Evolutionary conservation across 2,329 filamentous ascomycete genomes (phyloP).

Genomic region (Myotisia sp.): DNA sequence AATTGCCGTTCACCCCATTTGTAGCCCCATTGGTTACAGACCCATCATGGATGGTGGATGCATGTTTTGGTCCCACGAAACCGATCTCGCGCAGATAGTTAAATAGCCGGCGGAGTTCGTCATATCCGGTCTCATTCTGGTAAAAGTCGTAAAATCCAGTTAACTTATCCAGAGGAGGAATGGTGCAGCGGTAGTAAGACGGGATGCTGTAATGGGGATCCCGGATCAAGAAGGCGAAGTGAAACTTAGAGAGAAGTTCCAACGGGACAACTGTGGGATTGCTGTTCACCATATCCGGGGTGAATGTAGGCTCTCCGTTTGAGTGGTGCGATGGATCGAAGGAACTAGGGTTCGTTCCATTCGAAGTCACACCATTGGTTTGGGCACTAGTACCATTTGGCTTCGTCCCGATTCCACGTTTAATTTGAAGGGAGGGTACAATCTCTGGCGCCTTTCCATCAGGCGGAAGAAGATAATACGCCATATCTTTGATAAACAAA

Average conservation of each 20-base stretch:
- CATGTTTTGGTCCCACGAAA: constrained; percentile 55
- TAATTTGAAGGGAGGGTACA: constrained; percentile 58
- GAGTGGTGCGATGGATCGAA: constrained; percentile 38
- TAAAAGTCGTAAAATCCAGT: constrained; percentile 83
- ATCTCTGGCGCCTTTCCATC: constrained; percentile 52
- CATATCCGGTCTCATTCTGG: constrained; percentile 77
- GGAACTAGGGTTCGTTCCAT: constrained; percentile 11
- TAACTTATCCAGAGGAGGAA: constrained; percentile 66
- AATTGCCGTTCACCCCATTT: constrained; percentile 15
- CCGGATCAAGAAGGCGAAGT: constrained; percentile 93
- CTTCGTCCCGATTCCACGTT: constrained; percentile 46
- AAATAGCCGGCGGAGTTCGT: constrained; percentile 72
- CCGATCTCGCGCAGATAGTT: constrained; percentile 61
- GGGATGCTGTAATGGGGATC: constrained; percentile 86
- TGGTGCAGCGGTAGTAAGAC: constrained; percentile 85
- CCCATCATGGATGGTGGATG: constrained; percentile 27
- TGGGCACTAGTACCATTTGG: constrained; percentile 17
- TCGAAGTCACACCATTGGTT: constrained; percentile 17
- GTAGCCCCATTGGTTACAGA: constrained; percentile 20
- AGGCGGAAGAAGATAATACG: constrained; percentile 76
- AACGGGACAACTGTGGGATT: constrained; percentile 80
- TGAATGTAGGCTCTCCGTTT: constrained; percentile 26
- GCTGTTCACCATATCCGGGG: constrained; percentile 43
- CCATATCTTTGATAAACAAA: constrained; percentile 96
- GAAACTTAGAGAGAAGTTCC: constrained; percentile 61